Evolutionary conservation across 208 protist genomes (phyloP).

Genomic region (Acanthamoeba triangularis): DNA sequence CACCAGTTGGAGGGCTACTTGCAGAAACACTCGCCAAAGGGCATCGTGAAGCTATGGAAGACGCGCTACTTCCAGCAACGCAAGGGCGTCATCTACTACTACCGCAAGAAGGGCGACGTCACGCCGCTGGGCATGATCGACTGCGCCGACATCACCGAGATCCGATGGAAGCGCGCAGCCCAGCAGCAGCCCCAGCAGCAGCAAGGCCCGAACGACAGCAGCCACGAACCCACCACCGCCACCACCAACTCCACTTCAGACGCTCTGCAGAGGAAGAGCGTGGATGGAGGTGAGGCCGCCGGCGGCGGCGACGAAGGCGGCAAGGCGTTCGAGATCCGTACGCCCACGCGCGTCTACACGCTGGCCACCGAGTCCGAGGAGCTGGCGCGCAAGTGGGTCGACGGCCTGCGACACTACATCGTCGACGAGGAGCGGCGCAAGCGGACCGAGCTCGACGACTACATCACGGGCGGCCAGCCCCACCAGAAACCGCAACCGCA

Average conservation of each 20-base stretch:
- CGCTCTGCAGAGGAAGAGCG: background rate
- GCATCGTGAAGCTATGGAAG: slow-evolving; percentile 69
- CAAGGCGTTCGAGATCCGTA: slow-evolving; percentile 56
- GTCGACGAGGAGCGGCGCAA: slow-evolving; percentile 20
- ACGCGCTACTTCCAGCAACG: slow-evolving; percentile 60
- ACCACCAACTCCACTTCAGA: background rate
- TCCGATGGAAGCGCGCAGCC: slow-evolving; percentile 13
- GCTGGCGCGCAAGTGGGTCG: slow-evolving; percentile 54
- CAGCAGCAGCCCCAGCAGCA: background rate
- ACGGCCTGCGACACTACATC: slow-evolving; percentile 21
- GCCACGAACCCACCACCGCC: background rate
- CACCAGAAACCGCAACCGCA: background rate
- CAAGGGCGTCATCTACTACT: slow-evolving; percentile 72
- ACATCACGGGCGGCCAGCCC: background rate
- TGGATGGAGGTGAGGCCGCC: background rate
- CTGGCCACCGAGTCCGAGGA: slow-evolving; percentile 35
- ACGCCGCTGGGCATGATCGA: slow-evolving; percentile 60
- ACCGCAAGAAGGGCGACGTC: slow-evolving; percentile 70
- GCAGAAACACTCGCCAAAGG: slow-evolving; percentile 54
- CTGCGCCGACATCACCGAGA: slow-evolving; percentile 39
- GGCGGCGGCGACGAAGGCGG: background rate
- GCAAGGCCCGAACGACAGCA: background rate
- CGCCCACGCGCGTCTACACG: slow-evolving; percentile 48
- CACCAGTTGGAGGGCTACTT: slow-evolving; percentile 55
- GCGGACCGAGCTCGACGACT: background rate